A percentile compares a stretch with the other conserved stretches of the same genome.
phyloP scores from a whole-genome alignment of 2,329 filamentous ascomycete genomes.

The Calonectria crousiana region DNA sequence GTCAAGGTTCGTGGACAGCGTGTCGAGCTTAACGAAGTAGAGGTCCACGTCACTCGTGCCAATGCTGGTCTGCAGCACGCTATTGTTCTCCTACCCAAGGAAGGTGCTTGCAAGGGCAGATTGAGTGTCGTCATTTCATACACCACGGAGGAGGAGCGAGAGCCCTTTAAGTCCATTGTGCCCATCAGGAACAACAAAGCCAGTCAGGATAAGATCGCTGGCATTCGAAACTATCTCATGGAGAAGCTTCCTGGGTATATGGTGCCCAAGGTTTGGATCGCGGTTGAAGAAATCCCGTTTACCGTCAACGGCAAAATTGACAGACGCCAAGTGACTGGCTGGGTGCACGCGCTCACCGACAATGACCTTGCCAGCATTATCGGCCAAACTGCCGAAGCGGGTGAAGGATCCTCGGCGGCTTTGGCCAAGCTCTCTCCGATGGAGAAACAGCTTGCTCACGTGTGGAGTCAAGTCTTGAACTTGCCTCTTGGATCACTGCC shows the following conservation, averaged over 20 bases:
- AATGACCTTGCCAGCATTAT: neutral
- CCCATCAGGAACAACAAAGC: conserved; percentile 8
- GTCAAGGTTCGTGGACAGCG: conserved; percentile 70
- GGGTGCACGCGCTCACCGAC: neutral
- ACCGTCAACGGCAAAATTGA: conserved; percentile 19
- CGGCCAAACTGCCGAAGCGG: neutral
- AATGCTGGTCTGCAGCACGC: conserved; percentile 1
- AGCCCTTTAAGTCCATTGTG: neutral
- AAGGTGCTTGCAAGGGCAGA: conserved; percentile 26
- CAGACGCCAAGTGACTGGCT: neutral
- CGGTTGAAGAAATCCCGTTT: neutral
- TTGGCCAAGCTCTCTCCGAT: neutral
- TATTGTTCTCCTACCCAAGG: conserved; percentile 6
- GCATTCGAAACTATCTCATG: conserved; percentile 11
- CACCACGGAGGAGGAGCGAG: neutral
- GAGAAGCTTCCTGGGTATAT: conserved; percentile 22
- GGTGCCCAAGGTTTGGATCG: conserved; percentile 26
- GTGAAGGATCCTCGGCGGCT: neutral
- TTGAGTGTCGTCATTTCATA: conserved; percentile 7
- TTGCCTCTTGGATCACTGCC: conserved; percentile 50
- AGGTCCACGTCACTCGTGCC: conserved; percentile 19
- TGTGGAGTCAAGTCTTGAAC: conserved; percentile 53
- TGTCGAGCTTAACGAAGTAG: conserved; percentile 56
- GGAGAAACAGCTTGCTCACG: conserved; percentile 41
- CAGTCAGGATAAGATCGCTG: conserved; percentile 17